Evolutionary conservation across 768 basidiomycete genomes (phyloP).

Genomic region (Termitomyces eurrhizus): DNA sequence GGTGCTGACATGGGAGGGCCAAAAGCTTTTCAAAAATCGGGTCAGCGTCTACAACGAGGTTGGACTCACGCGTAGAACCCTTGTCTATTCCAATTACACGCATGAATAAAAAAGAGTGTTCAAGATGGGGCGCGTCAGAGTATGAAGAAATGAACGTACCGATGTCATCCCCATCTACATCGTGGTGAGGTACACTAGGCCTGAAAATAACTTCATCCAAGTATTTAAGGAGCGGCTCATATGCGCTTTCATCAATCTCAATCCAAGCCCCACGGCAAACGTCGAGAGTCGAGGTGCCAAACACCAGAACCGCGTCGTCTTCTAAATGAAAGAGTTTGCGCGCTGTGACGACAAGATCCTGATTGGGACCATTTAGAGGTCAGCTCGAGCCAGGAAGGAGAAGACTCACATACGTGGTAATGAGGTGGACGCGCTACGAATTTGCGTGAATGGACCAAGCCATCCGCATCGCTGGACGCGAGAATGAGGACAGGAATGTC

Average conservation of each 20-base stretch:
- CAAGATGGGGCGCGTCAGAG: background rate
- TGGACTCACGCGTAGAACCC: background rate
- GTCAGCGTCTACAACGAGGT: background rate
- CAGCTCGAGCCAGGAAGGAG: background rate
- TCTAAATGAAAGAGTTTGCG: conserved; percentile 18
- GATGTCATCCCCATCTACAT: background rate
- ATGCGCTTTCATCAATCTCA: conserved; percentile 29
- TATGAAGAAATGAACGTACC: background rate
- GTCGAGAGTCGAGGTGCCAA: conserved; percentile 25
- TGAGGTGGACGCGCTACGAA: conserved; percentile 23
- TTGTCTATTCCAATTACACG: background rate
- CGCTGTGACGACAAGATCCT: conserved; percentile 22
- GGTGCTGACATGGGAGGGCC: background rate
- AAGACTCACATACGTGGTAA: conserved; percentile 17
- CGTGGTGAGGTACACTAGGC: background rate
- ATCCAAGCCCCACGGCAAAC: conserved; percentile 24
- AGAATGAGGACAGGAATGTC: conserved; percentile 25
- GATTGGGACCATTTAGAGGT: background rate
- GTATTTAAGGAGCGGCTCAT: conserved; percentile 19
- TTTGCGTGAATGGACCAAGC: conserved; percentile 12
- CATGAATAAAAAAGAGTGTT: background rate
- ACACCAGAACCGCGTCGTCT: conserved; percentile 1
- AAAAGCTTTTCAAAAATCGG: background rate
- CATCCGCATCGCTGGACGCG: conserved; percentile 12
- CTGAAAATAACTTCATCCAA: conserved; percentile 27